Evolutionary conservation across 2,329 filamentous ascomycete genomes (phyloP).

Genomic region (Aspergillus proliferans): DNA sequence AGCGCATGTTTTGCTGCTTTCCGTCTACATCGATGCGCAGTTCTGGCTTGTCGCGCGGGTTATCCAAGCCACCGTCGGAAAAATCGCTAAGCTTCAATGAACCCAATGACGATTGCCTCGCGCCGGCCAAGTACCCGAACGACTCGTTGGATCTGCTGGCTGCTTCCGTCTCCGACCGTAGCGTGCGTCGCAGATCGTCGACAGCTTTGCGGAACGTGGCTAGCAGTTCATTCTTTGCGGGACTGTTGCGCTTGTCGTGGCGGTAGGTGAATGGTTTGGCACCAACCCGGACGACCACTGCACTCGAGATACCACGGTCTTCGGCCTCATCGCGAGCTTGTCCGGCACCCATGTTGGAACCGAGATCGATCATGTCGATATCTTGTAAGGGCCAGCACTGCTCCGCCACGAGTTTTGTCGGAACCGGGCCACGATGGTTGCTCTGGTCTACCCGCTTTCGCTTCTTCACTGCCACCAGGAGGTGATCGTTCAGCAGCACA

Average conservation of each 20-base stretch:
- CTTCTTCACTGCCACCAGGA: constrained; percentile 84
- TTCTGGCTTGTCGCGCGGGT: constrained; percentile 63
- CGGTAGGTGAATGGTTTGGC: constrained; percentile 92
- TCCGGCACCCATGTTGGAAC: constrained; percentile 40
- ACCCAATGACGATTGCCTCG: constrained; percentile 59
- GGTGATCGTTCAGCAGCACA: constrained; percentile 87
- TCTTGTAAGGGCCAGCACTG: constrained; percentile 91
- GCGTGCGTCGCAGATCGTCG: constrained; percentile 79
- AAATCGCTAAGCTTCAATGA: constrained; percentile 68
- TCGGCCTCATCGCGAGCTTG: constrained; percentile 37
- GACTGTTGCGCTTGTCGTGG: constrained; percentile 71
- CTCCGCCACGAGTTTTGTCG: constrained; percentile 79
- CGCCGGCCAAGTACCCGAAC: constrained; percentile 74
- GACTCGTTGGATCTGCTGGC: constrained; percentile 78
- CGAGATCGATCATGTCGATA: constrained; percentile 86
- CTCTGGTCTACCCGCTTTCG: constrained; percentile 75
- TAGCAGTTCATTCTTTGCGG: constrained; percentile 73
- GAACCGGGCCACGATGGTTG: constrained; percentile 41
- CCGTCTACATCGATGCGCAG: constrained; percentile 94
- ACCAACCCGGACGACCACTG: constrained; percentile 84
- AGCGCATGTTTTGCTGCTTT: constrained; percentile 90
- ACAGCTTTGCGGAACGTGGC: constrained; percentile 88
- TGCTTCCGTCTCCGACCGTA: constrained; percentile 81
- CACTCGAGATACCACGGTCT: constrained; percentile 64
- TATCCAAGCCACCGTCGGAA: constrained; percentile 64